Evolutionary conservation across 371 early-diverging fungal genomes (phyloP).

Genomic region (Conidiobolus incongruus): DNA sequence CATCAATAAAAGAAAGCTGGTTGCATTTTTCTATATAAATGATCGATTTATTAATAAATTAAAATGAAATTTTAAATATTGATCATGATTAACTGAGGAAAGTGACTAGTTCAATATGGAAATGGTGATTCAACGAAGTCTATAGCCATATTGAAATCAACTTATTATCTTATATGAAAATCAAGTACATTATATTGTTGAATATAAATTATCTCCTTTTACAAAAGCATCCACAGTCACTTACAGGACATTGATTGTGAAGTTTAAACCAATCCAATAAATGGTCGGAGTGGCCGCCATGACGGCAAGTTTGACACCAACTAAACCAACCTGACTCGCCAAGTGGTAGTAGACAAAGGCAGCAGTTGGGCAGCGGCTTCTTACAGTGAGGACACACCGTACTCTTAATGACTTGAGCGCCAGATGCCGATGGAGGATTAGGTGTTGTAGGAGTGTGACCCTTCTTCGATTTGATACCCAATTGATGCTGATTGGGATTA

Average conservation of each 20-base stretch:
- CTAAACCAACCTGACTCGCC: slow-evolving; percentile 88
- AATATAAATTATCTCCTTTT: slow-evolving; percentile 4
- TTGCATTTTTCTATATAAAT: no score
- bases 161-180: no score
- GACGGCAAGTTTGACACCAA: slow-evolving; percentile 92
- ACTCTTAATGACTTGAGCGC: slow-evolving; percentile 12
- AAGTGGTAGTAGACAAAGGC: slow-evolving; percentile 66
- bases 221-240: slow-evolving; percentile 54
- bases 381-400: slow-evolving; percentile 66
- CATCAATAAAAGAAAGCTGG: no score
- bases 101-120: no score
- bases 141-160: no score
- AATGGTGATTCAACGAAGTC: no score
- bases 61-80: no score
- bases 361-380: slow-evolving; percentile 75
- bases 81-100: no score
- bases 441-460: slow-evolving; percentile 1
- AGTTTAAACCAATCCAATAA: slow-evolving; percentile 74
- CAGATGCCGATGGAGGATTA: neutral
- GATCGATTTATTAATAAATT: no score
- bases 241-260: slow-evolving; percentile 69
- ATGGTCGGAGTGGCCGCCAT: slow-evolving; percentile 85
- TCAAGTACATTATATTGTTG: slow-evolving; percentile 8
- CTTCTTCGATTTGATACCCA: no score
- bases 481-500: no score